phyloP scores from a whole-genome alignment of 106 monocot species.

The Dendrobium catenatum region DNA sequence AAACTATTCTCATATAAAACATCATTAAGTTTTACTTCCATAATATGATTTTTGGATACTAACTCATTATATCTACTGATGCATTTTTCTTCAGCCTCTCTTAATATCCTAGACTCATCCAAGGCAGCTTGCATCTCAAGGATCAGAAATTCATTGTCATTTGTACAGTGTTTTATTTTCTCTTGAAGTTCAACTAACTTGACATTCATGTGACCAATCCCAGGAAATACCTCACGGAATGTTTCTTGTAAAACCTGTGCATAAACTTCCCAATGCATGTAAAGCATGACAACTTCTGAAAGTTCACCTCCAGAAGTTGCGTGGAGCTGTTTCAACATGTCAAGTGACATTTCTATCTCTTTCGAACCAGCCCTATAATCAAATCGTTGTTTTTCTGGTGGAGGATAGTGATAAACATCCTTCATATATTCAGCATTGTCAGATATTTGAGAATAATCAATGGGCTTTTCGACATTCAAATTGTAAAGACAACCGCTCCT shows the following conservation, averaged over 20 bases:
- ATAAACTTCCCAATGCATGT: conserved; percentile 46
- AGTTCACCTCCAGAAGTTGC: conserved; percentile 37
- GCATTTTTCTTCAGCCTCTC: conserved; percentile 38
- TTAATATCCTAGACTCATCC: conserved; percentile 36
- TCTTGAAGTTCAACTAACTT: conserved; percentile 33
- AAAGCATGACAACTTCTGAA: conserved; percentile 37
- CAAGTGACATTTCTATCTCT: conserved; percentile 20
- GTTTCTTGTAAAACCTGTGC: conserved; percentile 55
- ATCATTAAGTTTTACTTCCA: conserved; percentile 54
- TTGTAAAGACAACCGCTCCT: conserved; percentile 7
- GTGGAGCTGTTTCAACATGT: conserved; percentile 11
- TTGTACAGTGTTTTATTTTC: conserved; percentile 35
- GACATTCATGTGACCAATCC: conserved; percentile 28
- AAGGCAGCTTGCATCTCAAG: conserved; percentile 31
- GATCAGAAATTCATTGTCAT: conserved; percentile 34
- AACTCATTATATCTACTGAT: conserved; percentile 56
- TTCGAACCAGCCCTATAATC: conserved; percentile 20
- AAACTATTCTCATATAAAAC: conserved; percentile 38
- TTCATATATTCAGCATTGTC: conserved; percentile 1
- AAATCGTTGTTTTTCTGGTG: conserved; percentile 5
- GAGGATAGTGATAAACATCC: neutral
- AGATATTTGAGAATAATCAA: conserved; percentile 3
- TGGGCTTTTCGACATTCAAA: neutral
- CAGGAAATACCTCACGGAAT: conserved; percentile 29
- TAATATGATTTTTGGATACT: conserved; percentile 31